A percentile compares a stretch with the other conserved stretches of the same genome.
Evolutionary conservation across 306 rosid species (phyloP).

Genomic region (Acacia confusa): DNA sequence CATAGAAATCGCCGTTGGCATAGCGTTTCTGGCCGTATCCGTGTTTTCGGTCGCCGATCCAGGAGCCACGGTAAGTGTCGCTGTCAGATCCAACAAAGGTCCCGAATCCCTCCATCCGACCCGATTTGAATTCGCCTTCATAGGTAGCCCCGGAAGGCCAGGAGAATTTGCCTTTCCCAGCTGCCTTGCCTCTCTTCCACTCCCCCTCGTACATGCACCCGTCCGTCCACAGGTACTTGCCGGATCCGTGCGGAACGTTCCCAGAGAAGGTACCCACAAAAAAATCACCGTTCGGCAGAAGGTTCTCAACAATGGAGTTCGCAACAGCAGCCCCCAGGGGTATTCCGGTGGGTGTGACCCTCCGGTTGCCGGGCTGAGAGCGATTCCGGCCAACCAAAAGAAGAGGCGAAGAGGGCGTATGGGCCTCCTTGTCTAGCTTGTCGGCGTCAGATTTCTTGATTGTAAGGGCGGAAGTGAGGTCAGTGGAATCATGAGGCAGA

Average conservation of each 20-base stretch:
- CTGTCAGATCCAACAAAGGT: constrained; percentile 86
- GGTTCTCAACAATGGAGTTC: constrained; percentile 31
- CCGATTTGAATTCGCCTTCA: constrained; percentile 90
- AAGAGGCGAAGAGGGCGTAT: constrained; percentile 30
- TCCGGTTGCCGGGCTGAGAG: constrained; percentile 53
- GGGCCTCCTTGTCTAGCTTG: constrained; percentile 31
- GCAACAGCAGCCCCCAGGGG: constrained; percentile 16
- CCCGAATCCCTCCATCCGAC: constrained; percentile 89
- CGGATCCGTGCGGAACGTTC: constrained; percentile 74
- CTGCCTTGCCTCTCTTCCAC: constrained; percentile 90
- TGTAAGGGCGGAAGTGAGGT: constrained; percentile 35
- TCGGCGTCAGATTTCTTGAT: constrained; percentile 48
- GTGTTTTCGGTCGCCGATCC: constrained; percentile 77
- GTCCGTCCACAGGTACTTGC: constrained; percentile 86
- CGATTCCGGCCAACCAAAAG: constrained; percentile 44
- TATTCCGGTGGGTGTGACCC: constrained; percentile 64
- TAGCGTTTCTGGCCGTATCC: constrained; percentile 78
- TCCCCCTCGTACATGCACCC: constrained; percentile 96
- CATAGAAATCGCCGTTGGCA: constrained; percentile 79
- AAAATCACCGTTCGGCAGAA: constrained; percentile 78
- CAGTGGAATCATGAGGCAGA: constrained; percentile 37
- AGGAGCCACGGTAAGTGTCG: constrained; percentile 69
- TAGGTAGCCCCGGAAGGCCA: constrained; percentile 97
- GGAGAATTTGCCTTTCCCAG: constrained; percentile 85
- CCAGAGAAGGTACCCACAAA: constrained; percentile 81